A percentile compares a stretch with the other conserved stretches of the same genome.
These are phyloP conservation scores for Aristolochia californica DNA, from an alignment of 164 flowering plant species.

Conservation along the genomic window DNA sequence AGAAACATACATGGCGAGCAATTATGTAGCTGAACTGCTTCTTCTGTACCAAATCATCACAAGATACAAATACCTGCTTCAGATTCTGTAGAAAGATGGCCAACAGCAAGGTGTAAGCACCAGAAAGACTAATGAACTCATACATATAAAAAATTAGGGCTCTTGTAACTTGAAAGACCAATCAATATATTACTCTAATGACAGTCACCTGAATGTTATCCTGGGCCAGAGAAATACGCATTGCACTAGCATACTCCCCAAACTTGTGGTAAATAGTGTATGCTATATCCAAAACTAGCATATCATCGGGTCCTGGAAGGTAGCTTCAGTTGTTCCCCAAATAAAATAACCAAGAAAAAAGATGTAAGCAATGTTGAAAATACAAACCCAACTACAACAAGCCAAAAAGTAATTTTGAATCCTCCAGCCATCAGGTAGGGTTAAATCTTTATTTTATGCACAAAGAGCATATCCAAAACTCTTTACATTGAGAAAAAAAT, in stretches of 20 bases:
- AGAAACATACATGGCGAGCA: conserved; percentile 86
- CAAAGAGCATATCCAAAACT: neutral
- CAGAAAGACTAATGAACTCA: neutral
- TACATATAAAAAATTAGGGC: neutral
- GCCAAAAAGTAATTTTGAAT: too few relatives aligned
- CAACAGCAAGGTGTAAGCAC: conserved; percentile 11
- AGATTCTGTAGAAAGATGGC: conserved; percentile 56
- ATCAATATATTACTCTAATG: neutral
- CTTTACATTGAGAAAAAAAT: neutral
- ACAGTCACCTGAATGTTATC: conserved; percentile 66
- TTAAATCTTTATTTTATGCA: neutral
- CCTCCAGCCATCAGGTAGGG: neutral
- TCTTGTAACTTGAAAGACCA: too few relatives aligned
- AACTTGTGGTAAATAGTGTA: conserved; percentile 73
- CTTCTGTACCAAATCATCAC: conserved; percentile 48
- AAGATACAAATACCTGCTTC: conserved; percentile 56
- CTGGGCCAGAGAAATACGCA: conserved; percentile 76
- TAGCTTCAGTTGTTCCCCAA: conserved; percentile 45
- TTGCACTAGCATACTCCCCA: conserved; percentile 73
- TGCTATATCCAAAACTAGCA: conserved; percentile 76
- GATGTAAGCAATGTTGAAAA: too few relatives aligned
- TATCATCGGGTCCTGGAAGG: conserved; percentile 97
- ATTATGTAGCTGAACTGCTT: conserved; percentile 87
- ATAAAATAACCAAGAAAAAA: neutral
- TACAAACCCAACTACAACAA: too few relatives aligned